phyloP scores from a whole-genome alignment of 2,329 filamentous ascomycete genomes.

The Lasiodiplodia sp. region DNA sequence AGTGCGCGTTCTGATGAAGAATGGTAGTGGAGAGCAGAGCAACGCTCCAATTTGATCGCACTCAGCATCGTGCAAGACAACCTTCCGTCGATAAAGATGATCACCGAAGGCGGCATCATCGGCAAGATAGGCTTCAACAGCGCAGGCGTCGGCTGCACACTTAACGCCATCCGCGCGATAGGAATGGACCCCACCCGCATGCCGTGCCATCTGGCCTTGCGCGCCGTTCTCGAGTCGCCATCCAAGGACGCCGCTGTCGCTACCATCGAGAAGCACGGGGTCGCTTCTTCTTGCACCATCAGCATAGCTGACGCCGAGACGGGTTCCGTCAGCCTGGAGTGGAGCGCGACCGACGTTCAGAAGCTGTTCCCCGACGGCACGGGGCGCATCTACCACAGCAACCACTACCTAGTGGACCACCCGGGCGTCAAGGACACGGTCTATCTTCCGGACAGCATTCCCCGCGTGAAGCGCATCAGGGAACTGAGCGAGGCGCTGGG shows the following conservation, averaged over 20 bases:
- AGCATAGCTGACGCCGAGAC: conserved; percentile 56
- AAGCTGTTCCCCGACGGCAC: conserved; percentile 42
- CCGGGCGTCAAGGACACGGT: conserved; percentile 48
- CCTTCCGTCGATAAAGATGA: conserved; percentile 60
- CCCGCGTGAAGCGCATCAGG: conserved; percentile 48
- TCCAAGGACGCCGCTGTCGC: conserved; percentile 57
- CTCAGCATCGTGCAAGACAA: conserved; percentile 53
- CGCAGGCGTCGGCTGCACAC: conserved; percentile 63
- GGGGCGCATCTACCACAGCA: conserved; percentile 45
- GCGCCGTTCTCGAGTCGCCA: conserved; percentile 61
- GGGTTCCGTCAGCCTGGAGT: conserved; percentile 60
- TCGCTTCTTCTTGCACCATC: conserved; percentile 63
- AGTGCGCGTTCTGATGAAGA: not conserved
- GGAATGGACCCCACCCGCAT: conserved; percentile 61
- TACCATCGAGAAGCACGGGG: conserved; percentile 54
- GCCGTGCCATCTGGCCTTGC: conserved; percentile 68
- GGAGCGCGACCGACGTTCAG: conserved; percentile 25
- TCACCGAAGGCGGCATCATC: conserved; percentile 68
- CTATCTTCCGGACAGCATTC: conserved; percentile 52
- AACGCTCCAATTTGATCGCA: conserved; percentile 59
- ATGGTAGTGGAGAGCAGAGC: conserved; percentile 57
- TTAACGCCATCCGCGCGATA: conserved; percentile 68
- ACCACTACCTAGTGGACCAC: conserved; percentile 53
- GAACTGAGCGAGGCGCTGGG: conserved; percentile 39
- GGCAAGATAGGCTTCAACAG: conserved; percentile 72